These are phyloP conservation scores for Stemphylium beticola DNA, from an alignment of 2,329 filamentous ascomycete genomes.

Conservation along the genomic window DNA sequence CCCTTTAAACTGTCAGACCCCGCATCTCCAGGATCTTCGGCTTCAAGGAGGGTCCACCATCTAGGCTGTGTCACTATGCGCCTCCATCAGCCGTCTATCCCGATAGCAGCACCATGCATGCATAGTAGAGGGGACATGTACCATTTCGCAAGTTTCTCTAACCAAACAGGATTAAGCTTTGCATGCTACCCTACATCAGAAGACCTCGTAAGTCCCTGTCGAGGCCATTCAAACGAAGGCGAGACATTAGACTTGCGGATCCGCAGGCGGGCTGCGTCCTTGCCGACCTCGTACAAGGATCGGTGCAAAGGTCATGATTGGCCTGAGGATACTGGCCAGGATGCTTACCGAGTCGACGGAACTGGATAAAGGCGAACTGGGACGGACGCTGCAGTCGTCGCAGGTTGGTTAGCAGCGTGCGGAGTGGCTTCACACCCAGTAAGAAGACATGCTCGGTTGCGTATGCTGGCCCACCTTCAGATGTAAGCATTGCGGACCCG, in stretches of 20 bases:
- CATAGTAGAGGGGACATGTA: slow-evolving; percentile 34
- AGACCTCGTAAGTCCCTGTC: slow-evolving; percentile 8
- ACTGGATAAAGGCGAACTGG: slow-evolving; percentile 25
- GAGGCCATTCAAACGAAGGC: slow-evolving; percentile 13
- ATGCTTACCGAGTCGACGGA: slow-evolving; percentile 27
- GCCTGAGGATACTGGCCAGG: slow-evolving; percentile 19
- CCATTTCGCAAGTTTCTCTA: slow-evolving; percentile 14
- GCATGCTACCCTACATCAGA: slow-evolving; percentile 16
- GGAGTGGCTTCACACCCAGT: slow-evolving; percentile 30
- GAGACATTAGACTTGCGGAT: slow-evolving; percentile 36
- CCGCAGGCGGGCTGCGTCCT: slow-evolving; percentile 32
- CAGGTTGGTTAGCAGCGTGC: slow-evolving; percentile 26
- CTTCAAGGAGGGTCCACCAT: slow-evolving; percentile 30
- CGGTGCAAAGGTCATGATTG: slow-evolving; percentile 30
- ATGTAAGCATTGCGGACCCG: slow-evolving; percentile 36
- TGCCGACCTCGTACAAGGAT: slow-evolving; percentile 11
- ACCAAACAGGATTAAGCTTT: slow-evolving; percentile 15
- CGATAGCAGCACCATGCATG: slow-evolving; percentile 28
- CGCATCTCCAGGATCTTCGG: slow-evolving; percentile 36
- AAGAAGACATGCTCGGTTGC: slow-evolving; percentile 17
- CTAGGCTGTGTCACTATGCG: slow-evolving; percentile 21
- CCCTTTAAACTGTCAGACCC: slow-evolving; percentile 42
- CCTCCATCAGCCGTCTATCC: slow-evolving; percentile 22
- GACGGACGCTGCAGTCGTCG: slow-evolving; percentile 28
- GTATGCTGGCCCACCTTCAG: slow-evolving; percentile 21